These are phyloP conservation scores for Aspergillus oerlinghausenensis DNA, from an alignment of 2,329 filamentous ascomycete genomes.

Conservation along the genomic window DNA sequence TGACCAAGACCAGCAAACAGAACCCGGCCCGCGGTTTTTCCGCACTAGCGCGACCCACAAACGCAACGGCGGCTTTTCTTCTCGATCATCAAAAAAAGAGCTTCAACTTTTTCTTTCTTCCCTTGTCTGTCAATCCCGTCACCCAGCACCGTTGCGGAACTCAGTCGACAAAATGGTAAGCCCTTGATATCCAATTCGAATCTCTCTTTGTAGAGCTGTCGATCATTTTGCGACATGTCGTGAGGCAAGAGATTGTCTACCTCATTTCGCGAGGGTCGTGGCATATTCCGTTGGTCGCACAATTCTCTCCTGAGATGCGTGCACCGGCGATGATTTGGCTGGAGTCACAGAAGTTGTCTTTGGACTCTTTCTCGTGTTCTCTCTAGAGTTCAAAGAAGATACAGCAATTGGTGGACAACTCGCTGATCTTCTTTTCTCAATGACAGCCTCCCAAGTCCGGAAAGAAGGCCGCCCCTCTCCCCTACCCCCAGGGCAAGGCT, in stretches of 20 bases:
- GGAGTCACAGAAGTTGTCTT: slow-evolving; percentile 50
- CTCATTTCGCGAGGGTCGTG: slow-evolving; percentile 28
- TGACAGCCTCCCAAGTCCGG: slow-evolving; percentile 98
- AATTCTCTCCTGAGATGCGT: slow-evolving; percentile 28
- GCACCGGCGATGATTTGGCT: slow-evolving; percentile 48
- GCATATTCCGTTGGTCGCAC: slow-evolving; percentile 35
- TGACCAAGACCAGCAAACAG: background rate
- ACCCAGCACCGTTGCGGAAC: slow-evolving; percentile 46
- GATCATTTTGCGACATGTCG: slow-evolving; percentile 38
- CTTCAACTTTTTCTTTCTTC: slow-evolving; percentile 21
- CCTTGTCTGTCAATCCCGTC: slow-evolving; percentile 40
- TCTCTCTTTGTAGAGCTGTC: slow-evolving; percentile 31
- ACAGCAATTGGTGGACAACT: slow-evolving; percentile 65
- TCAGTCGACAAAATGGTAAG: slow-evolving; percentile 61
- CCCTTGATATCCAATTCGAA: slow-evolving; percentile 43
- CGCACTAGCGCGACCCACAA: slow-evolving; percentile 32
- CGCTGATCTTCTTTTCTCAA: slow-evolving; percentile 99
- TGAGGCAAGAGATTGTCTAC: slow-evolving; percentile 24
- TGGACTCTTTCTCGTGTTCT: slow-evolving; percentile 53
- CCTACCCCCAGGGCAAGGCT: slow-evolving; percentile 93
- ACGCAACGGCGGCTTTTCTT: slow-evolving; percentile 22
- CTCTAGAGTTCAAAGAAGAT: slow-evolving; percentile 93
- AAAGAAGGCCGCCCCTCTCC: slow-evolving; percentile 97
- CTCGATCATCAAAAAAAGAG: slow-evolving; percentile 12
- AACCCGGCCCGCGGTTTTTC: slow-evolving; percentile 13